Conservation (phyloP, 208 protist genomes). For the Wallacemonas sp. region DNA sequence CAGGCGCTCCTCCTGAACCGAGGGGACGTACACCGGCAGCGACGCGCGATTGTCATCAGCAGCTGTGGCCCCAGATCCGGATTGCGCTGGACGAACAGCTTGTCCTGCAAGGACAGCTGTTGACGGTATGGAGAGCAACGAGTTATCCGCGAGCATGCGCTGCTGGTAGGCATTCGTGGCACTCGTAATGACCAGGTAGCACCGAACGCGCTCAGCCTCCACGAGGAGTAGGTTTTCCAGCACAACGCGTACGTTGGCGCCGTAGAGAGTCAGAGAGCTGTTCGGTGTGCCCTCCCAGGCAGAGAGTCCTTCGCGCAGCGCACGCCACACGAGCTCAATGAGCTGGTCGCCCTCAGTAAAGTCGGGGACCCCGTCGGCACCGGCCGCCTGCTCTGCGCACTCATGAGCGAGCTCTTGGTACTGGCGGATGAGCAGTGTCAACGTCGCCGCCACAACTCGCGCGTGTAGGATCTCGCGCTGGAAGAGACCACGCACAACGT, state of each 20-base stretch:
- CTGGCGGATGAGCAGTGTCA: slow-evolving; percentile 72
- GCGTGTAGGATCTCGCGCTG: slow-evolving; percentile 75
- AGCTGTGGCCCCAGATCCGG: not conserved
- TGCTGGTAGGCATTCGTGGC: slow-evolving; percentile 23
- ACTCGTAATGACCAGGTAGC: slow-evolving; percentile 55
- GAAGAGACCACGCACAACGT: slow-evolving; percentile 72
- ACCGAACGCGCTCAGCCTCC: slow-evolving; percentile 70
- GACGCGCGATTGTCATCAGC: not conserved
- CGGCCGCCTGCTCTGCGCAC: slow-evolving; percentile 23
- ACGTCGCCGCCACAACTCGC: slow-evolving; percentile 61
- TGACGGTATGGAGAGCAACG: not conserved
- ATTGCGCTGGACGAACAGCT: not conserved
- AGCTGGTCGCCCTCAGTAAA: slow-evolving; percentile 65
- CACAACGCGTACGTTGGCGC: slow-evolving; percentile 63
- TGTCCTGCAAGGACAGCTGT: not conserved
- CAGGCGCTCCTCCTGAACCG: slow-evolving; percentile 62
- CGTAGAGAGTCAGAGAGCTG: slow-evolving; percentile 30
- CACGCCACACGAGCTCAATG: slow-evolving; percentile 67
- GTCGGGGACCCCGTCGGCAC: slow-evolving; percentile 36
- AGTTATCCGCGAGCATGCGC: slow-evolving; percentile 12
- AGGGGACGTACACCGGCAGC: slow-evolving; percentile 36
- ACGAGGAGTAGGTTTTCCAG: slow-evolving; percentile 56
- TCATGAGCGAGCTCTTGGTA: slow-evolving; percentile 59
- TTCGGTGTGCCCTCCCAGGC: slow-evolving; percentile 15
- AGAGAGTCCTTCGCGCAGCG: slow-evolving; percentile 44